Evolutionary conservation across 495 filamentous ascomycete species (phyloP), one percentile per base, ranked within the genome.

Genomic region (Xeromyces bisporus): DNA sequence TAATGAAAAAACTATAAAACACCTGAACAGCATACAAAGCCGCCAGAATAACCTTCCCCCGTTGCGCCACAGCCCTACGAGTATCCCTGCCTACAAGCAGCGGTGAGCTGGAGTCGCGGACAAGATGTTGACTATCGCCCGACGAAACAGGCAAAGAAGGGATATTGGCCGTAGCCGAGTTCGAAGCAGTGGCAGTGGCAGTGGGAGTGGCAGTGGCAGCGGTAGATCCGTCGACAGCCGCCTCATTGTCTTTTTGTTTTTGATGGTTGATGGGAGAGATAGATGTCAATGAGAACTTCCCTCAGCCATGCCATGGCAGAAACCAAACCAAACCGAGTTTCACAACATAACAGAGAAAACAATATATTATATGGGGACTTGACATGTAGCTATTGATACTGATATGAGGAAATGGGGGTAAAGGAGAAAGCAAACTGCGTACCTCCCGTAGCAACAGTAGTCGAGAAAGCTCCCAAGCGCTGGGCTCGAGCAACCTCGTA

Each of bases 1-100:
- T 99, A 44, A 99, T 91, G 58, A 99, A 96, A 44, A 99, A 94
- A 29, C 84, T 87, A 58, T 99, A 99, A 47, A 94, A 99, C 33
- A 86, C 87, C 66, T 99, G 89, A 21, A 84, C 58, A 15, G 75
- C 89, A 58, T 99, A 99, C 39, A 99, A 60, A 12, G 69, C 52
- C 18, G 80, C 77, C 63, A 92, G 80, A 42, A 79, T 58, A 34
- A 83, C 43, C 52, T 77, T 83, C n/a, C 71, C 75, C 34, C 59
- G 68, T 46, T 62, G 53, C 43, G 62, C 58, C 33, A 62, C 39
- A 21, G 51, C 53, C 40, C 52, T 52, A 31, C 44, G 51, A 35
- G 54, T 56, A 20, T 60, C 59, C 44, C 65, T 58, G 50, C 71
- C 72, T 75, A 66, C 73, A 64, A 61, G 58, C 43, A 81, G 65